Evolutionary conservation across 108 stramenopile species (phyloP), one percentile per base, ranked within the genome.

Genomic region (Nitzschia sp.): DNA sequence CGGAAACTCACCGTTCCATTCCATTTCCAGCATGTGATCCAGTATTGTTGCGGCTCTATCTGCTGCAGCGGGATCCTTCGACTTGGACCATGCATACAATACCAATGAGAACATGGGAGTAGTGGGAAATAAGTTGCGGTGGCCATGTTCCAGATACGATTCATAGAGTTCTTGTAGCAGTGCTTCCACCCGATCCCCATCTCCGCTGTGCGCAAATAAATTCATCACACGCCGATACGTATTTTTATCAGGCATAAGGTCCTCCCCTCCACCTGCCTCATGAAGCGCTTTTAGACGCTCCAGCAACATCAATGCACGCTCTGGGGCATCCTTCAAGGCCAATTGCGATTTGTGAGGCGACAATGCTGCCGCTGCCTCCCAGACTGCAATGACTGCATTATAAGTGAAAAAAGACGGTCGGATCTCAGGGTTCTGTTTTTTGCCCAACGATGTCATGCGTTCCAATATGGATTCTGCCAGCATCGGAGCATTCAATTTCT

Each of bases 41-140:
- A 76, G 36, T 0, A 76, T 32, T 3, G 55, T 31, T 8, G 31
- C 36, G 44, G 75, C 75, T 44, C 71, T 64, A 33, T 81, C 80
- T 0, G 76, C 71, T 0, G 80, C 71, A 1, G 29, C 52, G 17
- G 68, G 69, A 44, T 69, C 71, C 4, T 63, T 57, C 5, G 73
- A 75, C 33, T 69, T 68, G 45, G 63, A 66, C 80, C 80, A 81
- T 6, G 80, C 80, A 52, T 72, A 75, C 26, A 81, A 34, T 1
- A 77, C 68, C 55, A 76, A 41, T 15, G 75, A 76, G 58, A 76
- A 76, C 23, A 58, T 45, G 28, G 62, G 30, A 1, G 58, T 64
- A 3, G 75, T 69, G 0, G 67, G 75, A 11, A 50, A 11, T 33
- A 76, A 26, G 31, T 0, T 16, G n/a, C 21, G 26, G 26, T 41